These are phyloP conservation scores for Zymoseptoria ardabiliae DNA, from an alignment of 2,329 filamentous ascomycete species.

Conservation along the genomic window DNA sequence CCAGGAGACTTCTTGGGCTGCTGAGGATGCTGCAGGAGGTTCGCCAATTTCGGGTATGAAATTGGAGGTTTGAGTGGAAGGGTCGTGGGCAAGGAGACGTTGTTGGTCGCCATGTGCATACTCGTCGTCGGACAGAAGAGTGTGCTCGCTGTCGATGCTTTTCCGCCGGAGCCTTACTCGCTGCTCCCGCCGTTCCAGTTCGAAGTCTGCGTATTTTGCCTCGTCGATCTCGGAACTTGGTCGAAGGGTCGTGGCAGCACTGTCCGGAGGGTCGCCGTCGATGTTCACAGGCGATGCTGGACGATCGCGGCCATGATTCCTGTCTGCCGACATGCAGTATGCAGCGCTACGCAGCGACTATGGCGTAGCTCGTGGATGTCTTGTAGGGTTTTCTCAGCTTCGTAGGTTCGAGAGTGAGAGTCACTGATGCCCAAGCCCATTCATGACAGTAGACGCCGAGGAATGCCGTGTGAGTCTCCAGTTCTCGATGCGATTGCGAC, in stretches of 20 bases:
- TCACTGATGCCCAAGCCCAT: not conserved
- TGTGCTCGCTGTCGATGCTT: conserved; percentile 5
- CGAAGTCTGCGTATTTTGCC: conserved; percentile 15
- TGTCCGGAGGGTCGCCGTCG: conserved; percentile 9
- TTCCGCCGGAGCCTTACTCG: conserved; percentile 6
- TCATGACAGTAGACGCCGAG: not conserved
- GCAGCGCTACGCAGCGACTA: not conserved
- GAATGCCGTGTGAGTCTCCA: no score
- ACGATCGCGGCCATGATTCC: not conserved
- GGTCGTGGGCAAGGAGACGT: conserved; percentile 13
- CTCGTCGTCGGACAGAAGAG: not conserved
- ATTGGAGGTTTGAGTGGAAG: not conserved
- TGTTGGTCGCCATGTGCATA: conserved; percentile 6
- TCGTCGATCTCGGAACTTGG: conserved; percentile 14
- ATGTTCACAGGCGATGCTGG: not conserved
- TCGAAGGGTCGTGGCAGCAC: conserved; percentile 21
- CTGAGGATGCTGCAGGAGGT: not conserved
- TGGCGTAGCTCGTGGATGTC: not conserved
- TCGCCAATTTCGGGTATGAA: conserved; percentile 11
- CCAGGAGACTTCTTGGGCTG: conserved; percentile 54
- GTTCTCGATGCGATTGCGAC: not conserved
- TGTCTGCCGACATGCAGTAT: not conserved
- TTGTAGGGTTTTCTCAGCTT: not conserved
- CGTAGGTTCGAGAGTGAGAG: not conserved
- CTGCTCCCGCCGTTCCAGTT: conserved; percentile 12